These are phyloP conservation scores for Trametes cubensis DNA, from an alignment of 768 basidiomycete genomes.

Conservation along the genomic window DNA sequence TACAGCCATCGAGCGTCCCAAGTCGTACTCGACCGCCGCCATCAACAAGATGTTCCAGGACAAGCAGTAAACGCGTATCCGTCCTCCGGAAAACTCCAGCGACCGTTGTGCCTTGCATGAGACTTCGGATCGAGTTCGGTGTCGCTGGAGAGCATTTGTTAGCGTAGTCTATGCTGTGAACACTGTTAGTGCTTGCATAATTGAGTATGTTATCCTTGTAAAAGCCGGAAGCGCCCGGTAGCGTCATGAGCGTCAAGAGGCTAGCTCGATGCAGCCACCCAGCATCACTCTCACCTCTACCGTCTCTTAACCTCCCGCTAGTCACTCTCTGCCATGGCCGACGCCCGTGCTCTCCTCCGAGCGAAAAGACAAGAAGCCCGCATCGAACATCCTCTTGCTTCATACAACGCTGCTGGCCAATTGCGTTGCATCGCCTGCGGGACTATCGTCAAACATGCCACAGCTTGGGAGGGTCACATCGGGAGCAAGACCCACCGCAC, in stretches of 20 bases:
- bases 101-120: neutral
- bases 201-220: constrained; percentile 6
- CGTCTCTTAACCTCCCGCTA: neutral
- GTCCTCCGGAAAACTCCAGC: neutral
- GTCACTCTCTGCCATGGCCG: constrained; percentile 55
- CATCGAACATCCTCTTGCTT: constrained; percentile 71
- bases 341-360: constrained; percentile 78
- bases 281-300: no score
- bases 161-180: constrained; percentile 19
- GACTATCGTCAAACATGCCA: constrained; percentile 67
- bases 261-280: no score
- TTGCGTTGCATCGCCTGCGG: constrained; percentile 71
- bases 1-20: constrained; percentile 84
- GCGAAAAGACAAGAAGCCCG: constrained; percentile 80
- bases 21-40: constrained; percentile 83
- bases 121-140: neutral
- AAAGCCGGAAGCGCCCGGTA: constrained; percentile 7
- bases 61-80: constrained; percentile 39
- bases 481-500: constrained; percentile 80
- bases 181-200: constrained; percentile 26
- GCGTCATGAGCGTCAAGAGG: neutral
- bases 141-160: constrained; percentile 3
- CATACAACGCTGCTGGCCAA: constrained; percentile 67
- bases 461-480: constrained; percentile 87
- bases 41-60: constrained; percentile 79